A percentile compares a stretch with the other conserved stretches of the same genome.
phyloP scores from a whole-genome alignment of 2,329 filamentous ascomycete species.

The Fusarium chaquense region DNA sequence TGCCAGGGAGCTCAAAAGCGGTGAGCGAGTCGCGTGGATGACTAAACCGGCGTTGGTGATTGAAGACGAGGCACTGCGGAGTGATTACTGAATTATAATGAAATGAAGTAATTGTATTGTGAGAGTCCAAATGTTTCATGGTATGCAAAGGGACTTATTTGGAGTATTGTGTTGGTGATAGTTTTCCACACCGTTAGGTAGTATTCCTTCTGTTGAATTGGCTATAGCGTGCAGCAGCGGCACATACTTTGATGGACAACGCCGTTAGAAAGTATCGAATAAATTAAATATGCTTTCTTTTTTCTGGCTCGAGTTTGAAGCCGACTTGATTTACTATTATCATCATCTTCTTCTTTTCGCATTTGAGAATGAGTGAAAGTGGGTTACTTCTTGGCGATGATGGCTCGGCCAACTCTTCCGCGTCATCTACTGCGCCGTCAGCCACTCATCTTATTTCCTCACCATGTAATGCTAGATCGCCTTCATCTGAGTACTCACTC shows the following conservation, averaged over 20 bases:
- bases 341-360: background rate
- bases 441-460: constrained; percentile 4
- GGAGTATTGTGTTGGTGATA: background rate
- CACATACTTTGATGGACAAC: background rate
- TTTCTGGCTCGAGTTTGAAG: background rate
- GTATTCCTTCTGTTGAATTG: background rate
- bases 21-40: constrained; percentile 33
- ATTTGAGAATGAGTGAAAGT: constrained; percentile 2
- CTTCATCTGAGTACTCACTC: background rate
- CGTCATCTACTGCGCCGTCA: constrained; percentile 36
- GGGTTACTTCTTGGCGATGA: constrained; percentile 31
- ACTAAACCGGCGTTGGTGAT: background rate
- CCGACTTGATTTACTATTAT: background rate
- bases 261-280: background rate
- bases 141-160: background rate
- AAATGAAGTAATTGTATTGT: background rate
- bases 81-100: background rate
- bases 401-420: constrained; percentile 9
- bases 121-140: too few species aligned
- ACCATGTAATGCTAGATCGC: background rate
- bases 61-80: background rate
- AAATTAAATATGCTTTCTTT: background rate
- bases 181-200: background rate
- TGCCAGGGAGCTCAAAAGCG: constrained; percentile 41
- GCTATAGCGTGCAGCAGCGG: background rate